A percentile compares a stretch with the other conserved stretches of the same genome.
These are phyloP conservation scores for Cladosporium oxysporum DNA, from an alignment of 2,329 filamentous ascomycete species.

Conservation along the genomic window DNA sequence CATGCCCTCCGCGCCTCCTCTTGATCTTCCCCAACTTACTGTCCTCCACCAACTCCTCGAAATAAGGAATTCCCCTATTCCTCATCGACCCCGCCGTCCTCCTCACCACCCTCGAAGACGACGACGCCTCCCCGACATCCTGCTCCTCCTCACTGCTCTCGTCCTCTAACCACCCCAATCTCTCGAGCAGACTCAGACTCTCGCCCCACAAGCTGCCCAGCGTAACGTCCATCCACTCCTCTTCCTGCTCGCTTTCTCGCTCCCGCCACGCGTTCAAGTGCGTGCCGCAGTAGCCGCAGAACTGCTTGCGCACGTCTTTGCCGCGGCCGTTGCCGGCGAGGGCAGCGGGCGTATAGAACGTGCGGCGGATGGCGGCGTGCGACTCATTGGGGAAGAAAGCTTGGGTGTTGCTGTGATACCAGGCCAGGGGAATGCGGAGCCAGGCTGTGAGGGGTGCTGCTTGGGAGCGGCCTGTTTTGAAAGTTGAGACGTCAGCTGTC, in stretches of 20 bases:
- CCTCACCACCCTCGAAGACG: neutral
- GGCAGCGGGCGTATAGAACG: conserved; percentile 49
- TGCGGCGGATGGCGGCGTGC: conserved; percentile 47
- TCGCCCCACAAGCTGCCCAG: conserved; percentile 73
- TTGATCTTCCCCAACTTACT: conserved; percentile 70
- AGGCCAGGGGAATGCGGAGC: conserved; percentile 77
- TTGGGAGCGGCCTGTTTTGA: conserved; percentile 58
- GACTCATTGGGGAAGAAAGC: conserved; percentile 77
- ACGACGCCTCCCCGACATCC: neutral
- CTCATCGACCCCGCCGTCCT: conserved; percentile 23
- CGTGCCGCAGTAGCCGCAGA: conserved; percentile 91
- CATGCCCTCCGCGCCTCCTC: conserved; percentile 60
- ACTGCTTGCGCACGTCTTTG: conserved; percentile 66
- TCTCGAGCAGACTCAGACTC: conserved; percentile 71
- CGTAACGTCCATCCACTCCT: conserved; percentile 75
- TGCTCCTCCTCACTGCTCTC: conserved; percentile 33
- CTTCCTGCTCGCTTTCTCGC: conserved; percentile 32
- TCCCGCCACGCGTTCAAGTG: conserved; percentile 74
- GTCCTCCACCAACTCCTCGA: conserved; percentile 77
- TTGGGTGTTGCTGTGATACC: conserved; percentile 75
- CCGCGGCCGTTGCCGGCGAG: conserved; percentile 51
- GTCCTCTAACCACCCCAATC: conserved; percentile 65
- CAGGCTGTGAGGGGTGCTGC: conserved; percentile 76
- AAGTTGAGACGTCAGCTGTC: neutral
- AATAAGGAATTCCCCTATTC: conserved; percentile 73